phyloP scores from a whole-genome alignment of 768 basidiomycete species.

The Mycena leptocephala region DNA sequence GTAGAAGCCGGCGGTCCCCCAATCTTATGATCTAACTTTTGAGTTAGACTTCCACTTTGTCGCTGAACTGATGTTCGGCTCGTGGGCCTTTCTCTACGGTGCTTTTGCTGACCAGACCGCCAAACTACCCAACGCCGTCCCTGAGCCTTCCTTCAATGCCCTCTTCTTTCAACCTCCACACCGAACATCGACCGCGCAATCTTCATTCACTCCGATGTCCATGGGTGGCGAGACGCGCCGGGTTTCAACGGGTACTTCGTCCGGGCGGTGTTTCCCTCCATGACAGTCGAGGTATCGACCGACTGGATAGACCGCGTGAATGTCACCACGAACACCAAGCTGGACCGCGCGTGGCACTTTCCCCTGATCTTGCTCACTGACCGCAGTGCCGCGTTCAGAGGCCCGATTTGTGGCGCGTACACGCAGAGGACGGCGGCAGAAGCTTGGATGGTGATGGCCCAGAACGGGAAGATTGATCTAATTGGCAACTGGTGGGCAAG shows the following conservation, averaged over 20 bases:
- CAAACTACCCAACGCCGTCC: neutral
- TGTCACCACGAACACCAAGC: conserved; percentile 38
- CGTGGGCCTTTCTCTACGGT: conserved; percentile 69
- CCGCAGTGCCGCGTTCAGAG: conserved; percentile 73
- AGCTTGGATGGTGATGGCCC: conserved; percentile 56
- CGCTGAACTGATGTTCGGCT: conserved; percentile 71
- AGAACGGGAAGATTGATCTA: conserved; percentile 29
- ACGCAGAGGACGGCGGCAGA: conserved; percentile 68
- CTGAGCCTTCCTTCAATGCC: conserved; percentile 28
- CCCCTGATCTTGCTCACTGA: conserved; percentile 70
- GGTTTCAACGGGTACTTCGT: conserved; percentile 73
- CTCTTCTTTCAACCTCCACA: conserved; percentile 27
- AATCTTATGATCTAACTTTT: conserved; percentile 48
- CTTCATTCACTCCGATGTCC: conserved; percentile 62
- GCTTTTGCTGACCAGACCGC: conserved; percentile 43
- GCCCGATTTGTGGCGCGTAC: conserved; percentile 58
- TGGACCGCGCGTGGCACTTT: conserved; percentile 64
- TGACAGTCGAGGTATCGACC: conserved; percentile 64
- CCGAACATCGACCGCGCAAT: conserved; percentile 66
- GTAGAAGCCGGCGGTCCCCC: neutral
- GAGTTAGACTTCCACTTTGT: conserved; percentile 77
- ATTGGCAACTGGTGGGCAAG: conserved; percentile 70
- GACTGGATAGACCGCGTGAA: conserved; percentile 71
- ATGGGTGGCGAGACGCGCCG: conserved; percentile 67
- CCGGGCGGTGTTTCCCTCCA: conserved; percentile 69